Base-by-base conservation (phyloP, 208 protist genomes). In the Leishmania turanica region DNA sequence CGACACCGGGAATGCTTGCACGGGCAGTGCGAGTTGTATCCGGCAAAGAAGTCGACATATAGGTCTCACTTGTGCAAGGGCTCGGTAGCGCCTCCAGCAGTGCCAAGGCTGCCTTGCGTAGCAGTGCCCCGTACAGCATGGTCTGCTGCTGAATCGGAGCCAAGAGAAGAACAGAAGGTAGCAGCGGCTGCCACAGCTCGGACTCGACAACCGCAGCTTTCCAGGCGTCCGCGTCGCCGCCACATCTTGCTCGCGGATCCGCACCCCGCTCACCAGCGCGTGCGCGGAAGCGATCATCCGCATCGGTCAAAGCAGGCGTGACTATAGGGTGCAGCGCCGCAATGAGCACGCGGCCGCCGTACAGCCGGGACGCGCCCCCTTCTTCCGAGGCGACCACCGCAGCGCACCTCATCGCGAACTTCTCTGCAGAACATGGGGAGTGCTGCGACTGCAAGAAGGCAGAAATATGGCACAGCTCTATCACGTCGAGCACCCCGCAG, bases 141-240 rank as follows among this genome's bases (percentile, higher is more conserved):
- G 49, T 34, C 40, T 83, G 84, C 47, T 84, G 76, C 68, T 75
- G 53, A 24, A 82, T 88, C 45, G 88, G 84, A 5, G 83, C 81
- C 21, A 89, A 83, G 1, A 93, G 79, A 15, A 93, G 53, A 40
- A 88, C 40, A 37, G 77, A 70, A 2, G 82, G 77, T 45, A 74
- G 69, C 24, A 56, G 45, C 69, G 47, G 45, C 45, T 49, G 69
- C 45, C 13, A 45, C 45, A 74, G 47, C 69, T 45, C 65, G 47
- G 65, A 17, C 37, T n/a, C 37, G 37, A 13, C 65, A 70, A 11
- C 37, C 37, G 65, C 21, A 45, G 65, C 65, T 27, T 70, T 40
- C 34, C 65, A 45, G 37, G 37, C 3, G 65, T 27, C 65, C 65
- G 37, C 65, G 37, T 70, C 21, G 21, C 17, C 19, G 31, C 65